Base-by-base conservation (phyloP, 257 asterid species). In the Solanum chmielewskii region DNA sequence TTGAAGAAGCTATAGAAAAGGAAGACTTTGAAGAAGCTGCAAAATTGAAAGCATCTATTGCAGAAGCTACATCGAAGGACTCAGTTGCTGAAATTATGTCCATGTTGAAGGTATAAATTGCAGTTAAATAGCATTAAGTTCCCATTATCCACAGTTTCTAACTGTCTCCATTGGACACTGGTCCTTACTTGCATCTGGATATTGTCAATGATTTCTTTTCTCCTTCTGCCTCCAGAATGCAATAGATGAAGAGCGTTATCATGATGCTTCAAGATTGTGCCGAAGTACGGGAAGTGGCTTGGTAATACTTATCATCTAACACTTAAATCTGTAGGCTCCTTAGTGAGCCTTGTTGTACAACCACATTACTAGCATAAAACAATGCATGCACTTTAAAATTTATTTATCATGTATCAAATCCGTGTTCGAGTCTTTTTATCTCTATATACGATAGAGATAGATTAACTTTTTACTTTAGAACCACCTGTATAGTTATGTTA, bases 1-100 rank as follows among this genome's bases (percentile, higher is more conserved):
- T 97, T 73, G 99, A 97, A 90, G 99, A 95, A 69, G 98, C 96
- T 41, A 91, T 96, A 86, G 98, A 94, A 92, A 93, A 92, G 87
- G 99, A 96, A 91, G 98, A 96, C 87, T 96, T 95, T 76, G 89
- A 87, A 90, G 99, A 94, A 92, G 99, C 99, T 86, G 94, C 95
- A 88, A 94, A 91, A 88, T 88, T 96, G 89, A 96, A 95, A 89
- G 83, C 74, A 89, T 93, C 95, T 56, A 93, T 96, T 83, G 89
- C 88, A n/a, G 98, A 95, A 90, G 90, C 96, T 37, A 94, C 97
- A 37, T 90, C 93, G 23, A 94, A 95, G 91, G 98, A 96, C 87
- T 93, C 93, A 81, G 89, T 95, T 73, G 93, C 97, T 62, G 94
- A 92, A 85, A 96, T 94, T 82, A 94, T 96, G 99, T 89, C 93